phyloP scores from a whole-genome alignment of 1,139 yeast species.

The Debaryomycetaceae sp. region DNA sequence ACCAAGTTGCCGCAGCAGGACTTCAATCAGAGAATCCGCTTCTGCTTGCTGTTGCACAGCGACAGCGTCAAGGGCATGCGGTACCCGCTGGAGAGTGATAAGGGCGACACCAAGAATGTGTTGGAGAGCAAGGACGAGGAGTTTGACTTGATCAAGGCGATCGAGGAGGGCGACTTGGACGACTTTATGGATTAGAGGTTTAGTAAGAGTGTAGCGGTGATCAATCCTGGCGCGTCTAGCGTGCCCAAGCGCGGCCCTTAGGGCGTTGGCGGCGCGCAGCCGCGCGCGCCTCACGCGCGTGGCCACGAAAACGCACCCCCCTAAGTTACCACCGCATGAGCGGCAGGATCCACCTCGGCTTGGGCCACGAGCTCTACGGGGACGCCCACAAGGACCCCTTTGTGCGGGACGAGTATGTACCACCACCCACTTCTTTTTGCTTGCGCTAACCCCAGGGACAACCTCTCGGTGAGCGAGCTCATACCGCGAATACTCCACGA shows the following conservation, averaged over 20 bases:
- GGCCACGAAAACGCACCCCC: too few relatives aligned
- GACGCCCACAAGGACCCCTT: conserved; percentile 34
- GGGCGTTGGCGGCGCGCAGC: too few relatives aligned
- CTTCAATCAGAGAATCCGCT: conserved; percentile 89
- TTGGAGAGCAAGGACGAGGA: conserved; percentile 39
- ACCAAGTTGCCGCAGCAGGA: conserved; percentile 83
- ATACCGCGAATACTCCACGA: conserved; percentile 39
- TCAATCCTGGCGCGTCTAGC: too few relatives aligned
- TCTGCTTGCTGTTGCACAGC: conserved; percentile 85
- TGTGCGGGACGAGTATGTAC: conserved; percentile 36
- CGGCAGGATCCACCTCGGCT: conserved; percentile 10
- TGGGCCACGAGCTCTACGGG: conserved; percentile 24
- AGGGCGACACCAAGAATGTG: conserved; percentile 24
- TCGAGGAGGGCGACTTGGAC: conserved; percentile 48
- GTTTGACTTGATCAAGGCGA: conserved; percentile 42
- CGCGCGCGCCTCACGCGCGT: too few relatives aligned
- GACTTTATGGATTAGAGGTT: conserved; percentile 46
- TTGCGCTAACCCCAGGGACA: conserved; percentile 27
- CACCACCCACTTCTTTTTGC: not conserved
- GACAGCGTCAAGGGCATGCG: conserved; percentile 96
- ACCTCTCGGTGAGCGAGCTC: conserved; percentile 33
- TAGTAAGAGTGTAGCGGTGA: too few relatives aligned
- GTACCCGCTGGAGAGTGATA: conserved; percentile 55
- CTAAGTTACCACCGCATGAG: too few relatives aligned
- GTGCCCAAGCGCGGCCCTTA: too few relatives aligned